Conservation (phyloP, 345 rosid genomes). For the Dovyalis caffra region DNA sequence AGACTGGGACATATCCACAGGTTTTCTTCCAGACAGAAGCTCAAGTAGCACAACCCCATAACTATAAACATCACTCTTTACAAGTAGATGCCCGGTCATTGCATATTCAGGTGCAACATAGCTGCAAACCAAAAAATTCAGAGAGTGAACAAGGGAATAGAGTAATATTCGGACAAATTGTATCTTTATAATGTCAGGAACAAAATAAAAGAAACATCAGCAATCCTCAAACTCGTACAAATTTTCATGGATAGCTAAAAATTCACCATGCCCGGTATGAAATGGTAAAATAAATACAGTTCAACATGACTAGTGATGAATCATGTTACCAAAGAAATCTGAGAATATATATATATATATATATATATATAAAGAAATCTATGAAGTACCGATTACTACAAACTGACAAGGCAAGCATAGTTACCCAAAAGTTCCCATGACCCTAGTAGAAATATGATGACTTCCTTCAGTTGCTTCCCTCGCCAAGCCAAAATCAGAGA, state of each 20-base stretch:
- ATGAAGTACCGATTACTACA: not conserved
- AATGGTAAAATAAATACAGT: not conserved
- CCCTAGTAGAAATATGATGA: conserved; percentile 91
- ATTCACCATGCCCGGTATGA: not conserved
- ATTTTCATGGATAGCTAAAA: not conserved
- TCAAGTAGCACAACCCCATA: conserved; percentile 98
- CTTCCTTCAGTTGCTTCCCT: conserved; percentile 99
- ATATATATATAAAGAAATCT: not conserved
- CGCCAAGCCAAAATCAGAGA: conserved; percentile 98
- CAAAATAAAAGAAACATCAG: not conserved
- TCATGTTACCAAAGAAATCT: not conserved
- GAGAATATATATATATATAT: no score
- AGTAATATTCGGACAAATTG: not conserved
- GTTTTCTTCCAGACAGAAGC: conserved; percentile 94
- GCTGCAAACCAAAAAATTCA: conserved; percentile 40
- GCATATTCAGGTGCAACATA: conserved; percentile 99
- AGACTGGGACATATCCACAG: conserved; percentile 98
- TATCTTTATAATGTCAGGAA: not conserved
- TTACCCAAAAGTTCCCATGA: conserved; percentile 99
- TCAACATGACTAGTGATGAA: not conserved
- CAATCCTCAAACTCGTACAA: not conserved
- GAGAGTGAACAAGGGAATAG: not conserved
- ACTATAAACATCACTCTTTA: conserved; percentile 98
- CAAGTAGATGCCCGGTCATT: conserved; percentile 99
- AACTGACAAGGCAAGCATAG: not conserved